phyloP scores from a whole-genome alignment of 192 early-diverging fungal species.

The Rhizophagus prolifer region DNA sequence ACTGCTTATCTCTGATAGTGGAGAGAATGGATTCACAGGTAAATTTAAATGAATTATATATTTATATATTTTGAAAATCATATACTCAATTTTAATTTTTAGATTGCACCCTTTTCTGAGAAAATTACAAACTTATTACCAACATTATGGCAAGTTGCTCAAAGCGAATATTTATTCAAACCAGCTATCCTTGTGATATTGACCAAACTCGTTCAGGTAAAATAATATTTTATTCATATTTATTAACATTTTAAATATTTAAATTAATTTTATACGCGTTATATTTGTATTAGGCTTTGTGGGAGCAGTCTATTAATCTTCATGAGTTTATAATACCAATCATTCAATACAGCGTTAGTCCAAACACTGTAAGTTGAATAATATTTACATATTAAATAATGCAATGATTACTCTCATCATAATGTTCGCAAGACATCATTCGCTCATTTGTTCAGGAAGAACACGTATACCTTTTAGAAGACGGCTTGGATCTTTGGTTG shows the following conservation, averaged over 20 bases:
- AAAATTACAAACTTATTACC: constrained; percentile 74
- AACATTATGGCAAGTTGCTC: constrained; percentile 75
- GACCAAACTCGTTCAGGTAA: constrained; percentile 69
- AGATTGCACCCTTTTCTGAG: constrained; percentile 73
- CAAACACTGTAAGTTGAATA: constrained; percentile 44
- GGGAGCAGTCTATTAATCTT: constrained; percentile 66
- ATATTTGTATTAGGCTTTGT: constrained; percentile 51
- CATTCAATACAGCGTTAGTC: constrained; percentile 71
- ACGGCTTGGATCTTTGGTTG: constrained; percentile 89
- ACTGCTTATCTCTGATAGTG: constrained; percentile 70
- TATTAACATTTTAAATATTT: not conserved
- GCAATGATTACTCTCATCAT: not conserved
- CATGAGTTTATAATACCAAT: constrained; percentile 76
- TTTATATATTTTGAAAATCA: not conserved
- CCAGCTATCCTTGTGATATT: constrained; percentile 75
- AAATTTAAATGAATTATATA: constrained; percentile 13
- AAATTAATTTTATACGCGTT: not conserved
- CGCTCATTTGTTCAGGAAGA: constrained; percentile 46
- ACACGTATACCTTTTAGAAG: constrained; percentile 85
- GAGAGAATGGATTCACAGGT: constrained; percentile 73
- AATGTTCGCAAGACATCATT: not conserved
- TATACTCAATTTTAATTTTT: not conserved
- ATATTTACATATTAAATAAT: constrained; percentile 4
- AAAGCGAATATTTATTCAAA: constrained; percentile 77
- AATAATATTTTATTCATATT: constrained; percentile 13